These are phyloP conservation scores for Tuber aestivum DNA, from an alignment of 495 filamentous ascomycete species.

Conservation along the genomic window DNA sequence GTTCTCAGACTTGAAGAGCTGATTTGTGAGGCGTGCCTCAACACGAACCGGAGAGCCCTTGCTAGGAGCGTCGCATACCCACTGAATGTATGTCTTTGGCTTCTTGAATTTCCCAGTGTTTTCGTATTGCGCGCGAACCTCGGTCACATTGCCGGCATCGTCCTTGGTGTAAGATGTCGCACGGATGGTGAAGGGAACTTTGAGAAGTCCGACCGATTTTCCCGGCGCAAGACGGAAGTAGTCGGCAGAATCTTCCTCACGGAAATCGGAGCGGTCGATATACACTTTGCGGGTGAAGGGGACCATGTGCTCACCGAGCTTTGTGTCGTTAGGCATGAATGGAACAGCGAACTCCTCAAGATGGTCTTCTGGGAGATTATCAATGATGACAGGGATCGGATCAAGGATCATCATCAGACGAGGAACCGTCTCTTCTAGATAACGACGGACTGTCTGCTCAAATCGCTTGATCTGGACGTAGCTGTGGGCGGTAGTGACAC, in stretches of 20 bases:
- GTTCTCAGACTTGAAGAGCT: conserved; percentile 79
- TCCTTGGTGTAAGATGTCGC: conserved; percentile 72
- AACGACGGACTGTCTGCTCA: conserved; percentile 70
- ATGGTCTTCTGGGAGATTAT: conserved; percentile 65
- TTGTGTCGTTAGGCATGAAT: conserved; percentile 68
- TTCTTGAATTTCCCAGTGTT: conserved; percentile 60
- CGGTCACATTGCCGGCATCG: conserved; percentile 60
- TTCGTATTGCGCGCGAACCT: conserved; percentile 61
- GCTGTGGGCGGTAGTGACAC: conserved; percentile 69
- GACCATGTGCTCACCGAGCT: conserved; percentile 56
- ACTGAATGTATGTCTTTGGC: conserved; percentile 87
- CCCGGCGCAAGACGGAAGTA: conserved; percentile 92
- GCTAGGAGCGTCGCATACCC: conserved; percentile 60
- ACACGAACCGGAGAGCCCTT: conserved; percentile 63
- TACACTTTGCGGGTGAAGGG: conserved; percentile 81
- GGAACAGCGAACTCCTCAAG: conserved; percentile 59
- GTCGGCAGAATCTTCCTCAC: conserved; percentile 72
- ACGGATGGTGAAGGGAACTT: conserved; percentile 75
- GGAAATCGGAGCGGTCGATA: conserved; percentile 90
- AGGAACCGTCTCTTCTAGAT: conserved; percentile 77
- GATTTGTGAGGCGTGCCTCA: conserved; percentile 74
- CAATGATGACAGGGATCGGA: conserved; percentile 63
- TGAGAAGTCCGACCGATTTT: conserved; percentile 80
- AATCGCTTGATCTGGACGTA: conserved; percentile 69
- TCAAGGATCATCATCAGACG: conserved; percentile 75